Percentiles rank a stretch among this genome's conserved stretches.
Evolutionary conservation across 805 yeast genomes (phyloP).

Genomic region (Suhomyces sp.): DNA sequence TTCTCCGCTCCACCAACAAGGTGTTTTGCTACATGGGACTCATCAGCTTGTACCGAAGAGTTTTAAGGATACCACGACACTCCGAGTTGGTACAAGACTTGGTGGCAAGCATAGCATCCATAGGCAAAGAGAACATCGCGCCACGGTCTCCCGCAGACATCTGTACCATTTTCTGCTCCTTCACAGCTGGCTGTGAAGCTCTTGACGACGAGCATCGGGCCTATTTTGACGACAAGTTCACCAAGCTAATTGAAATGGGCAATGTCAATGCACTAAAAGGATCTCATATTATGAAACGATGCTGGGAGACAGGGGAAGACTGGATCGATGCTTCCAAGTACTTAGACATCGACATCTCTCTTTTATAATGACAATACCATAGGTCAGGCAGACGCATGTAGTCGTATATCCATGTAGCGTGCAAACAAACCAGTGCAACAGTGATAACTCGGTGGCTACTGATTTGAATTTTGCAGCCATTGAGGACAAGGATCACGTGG

Average conservation of each 20-base stretch:
- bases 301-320: constrained; percentile 53
- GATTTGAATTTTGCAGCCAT: not conserved
- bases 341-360: constrained; percentile 43
- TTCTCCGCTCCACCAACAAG: constrained; percentile 48
- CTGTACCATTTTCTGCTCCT: constrained; percentile 53
- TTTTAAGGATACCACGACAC: constrained; percentile 43
- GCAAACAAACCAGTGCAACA: not conserved
- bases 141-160: constrained; percentile 50
- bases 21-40: constrained; percentile 53
- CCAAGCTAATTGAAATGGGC: constrained; percentile 41
- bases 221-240: constrained; percentile 40
- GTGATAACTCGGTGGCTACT: too few species aligned
- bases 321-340: constrained; percentile 49
- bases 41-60: constrained; percentile 56
- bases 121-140: constrained; percentile 39
- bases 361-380: constrained; percentile 25
- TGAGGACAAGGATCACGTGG: not conserved
- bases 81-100: constrained; percentile 49
- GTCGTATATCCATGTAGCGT: not conserved
- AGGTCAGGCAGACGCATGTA: not conserved
- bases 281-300: constrained; percentile 44
- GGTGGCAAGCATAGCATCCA: constrained; percentile 37
- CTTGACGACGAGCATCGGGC: constrained; percentile 31
- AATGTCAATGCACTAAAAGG: constrained; percentile 44
- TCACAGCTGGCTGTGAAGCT: constrained; percentile 60